phyloP scores from a whole-genome alignment of 2,329 filamentous ascomycete genomes.

The Hortaea sp. region DNA sequence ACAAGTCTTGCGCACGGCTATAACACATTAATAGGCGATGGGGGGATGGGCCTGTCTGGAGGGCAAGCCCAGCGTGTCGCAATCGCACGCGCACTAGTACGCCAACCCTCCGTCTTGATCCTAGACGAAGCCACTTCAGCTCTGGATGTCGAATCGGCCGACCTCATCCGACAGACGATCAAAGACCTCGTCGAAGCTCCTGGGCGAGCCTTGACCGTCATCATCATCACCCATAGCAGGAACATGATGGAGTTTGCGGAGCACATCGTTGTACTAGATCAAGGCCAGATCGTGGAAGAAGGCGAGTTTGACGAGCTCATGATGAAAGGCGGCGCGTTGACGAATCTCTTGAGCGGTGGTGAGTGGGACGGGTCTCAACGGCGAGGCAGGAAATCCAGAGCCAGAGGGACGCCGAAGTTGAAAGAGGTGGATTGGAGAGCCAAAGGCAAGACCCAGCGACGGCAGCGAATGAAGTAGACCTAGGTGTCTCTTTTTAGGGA shows the following conservation, averaged over 20 bases:
- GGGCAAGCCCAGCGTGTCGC: conserved; percentile 75
- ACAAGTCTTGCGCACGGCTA: conserved; percentile 60
- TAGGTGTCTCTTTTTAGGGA: neutral
- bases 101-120: conserved; percentile 61
- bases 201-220: conserved; percentile 48
- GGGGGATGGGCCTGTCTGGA: conserved; percentile 62
- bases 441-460: neutral
- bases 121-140: conserved; percentile 82
- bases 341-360: conserved; percentile 30
- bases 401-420: neutral
- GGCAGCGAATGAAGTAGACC: neutral
- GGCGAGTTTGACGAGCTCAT: conserved; percentile 57
- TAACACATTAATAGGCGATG: conserved; percentile 64
- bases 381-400: neutral
- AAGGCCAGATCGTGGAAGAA: conserved; percentile 56
- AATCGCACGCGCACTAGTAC: conserved; percentile 68
- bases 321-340: conserved; percentile 20
- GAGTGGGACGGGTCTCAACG: conserved; percentile 13
- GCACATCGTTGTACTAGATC: conserved; percentile 57
- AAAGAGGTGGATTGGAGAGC: neutral
- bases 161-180: conserved; percentile 54
- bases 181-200: conserved; percentile 36
- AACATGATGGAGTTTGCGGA: conserved; percentile 83
- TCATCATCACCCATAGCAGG: conserved; percentile 70
- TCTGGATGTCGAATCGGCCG: conserved; percentile 60